Evolutionary conservation across 345 rosid species (phyloP), one percentile per base, ranked within the genome.

Genomic region (Viola odorata): DNA sequence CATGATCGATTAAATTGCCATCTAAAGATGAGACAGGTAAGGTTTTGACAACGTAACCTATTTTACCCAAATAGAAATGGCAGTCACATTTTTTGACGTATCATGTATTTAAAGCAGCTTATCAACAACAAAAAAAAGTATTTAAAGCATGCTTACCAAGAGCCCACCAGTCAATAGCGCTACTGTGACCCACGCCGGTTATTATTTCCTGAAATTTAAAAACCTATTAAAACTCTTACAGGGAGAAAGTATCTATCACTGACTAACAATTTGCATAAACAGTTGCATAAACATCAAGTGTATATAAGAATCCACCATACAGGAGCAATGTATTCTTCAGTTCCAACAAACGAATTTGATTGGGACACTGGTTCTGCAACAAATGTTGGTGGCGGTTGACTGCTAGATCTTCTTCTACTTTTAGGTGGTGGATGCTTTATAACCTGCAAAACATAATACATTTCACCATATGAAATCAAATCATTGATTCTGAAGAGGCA

Each of bases 131-230:
- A n/a, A n/a, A n/a, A n/a, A n/a, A n/a, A n/a, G 32, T 23, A 2
- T 23, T 23, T 23, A 23, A 23, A 23, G 36, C 40, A 38, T 55
- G 66, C 84, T 75, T 86, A 94, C 99, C 97, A 3, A 94, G 76
- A 61, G 99, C 86, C 99, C 97, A 90, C 96, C 97, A 90, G 73
- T 94, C 97, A 50, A 94, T 85, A 57, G 91, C 88, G 53, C 97
- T 88, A 51, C 91, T 75, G 72, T 94, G 99, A 57, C 99, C 91
- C 53, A 85, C 58, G 56, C 97, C 97, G 8, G 95, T 94, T 39
- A 94, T 87, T 67, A 84, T 90, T 77, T 94, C 99, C 99, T 90
- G 91, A 65, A 75, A 69, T 53, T 13, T 69, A 58, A 41, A 41
- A 59, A 69, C 58, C 17, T 12, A 5, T 62, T 40, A 73, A 51